A percentile compares a stretch with the other conserved stretches of the same genome.
Conservation (phyloP, 1,139 yeast species). For the Hemisphaericaspora lyxosophila region DNA sequence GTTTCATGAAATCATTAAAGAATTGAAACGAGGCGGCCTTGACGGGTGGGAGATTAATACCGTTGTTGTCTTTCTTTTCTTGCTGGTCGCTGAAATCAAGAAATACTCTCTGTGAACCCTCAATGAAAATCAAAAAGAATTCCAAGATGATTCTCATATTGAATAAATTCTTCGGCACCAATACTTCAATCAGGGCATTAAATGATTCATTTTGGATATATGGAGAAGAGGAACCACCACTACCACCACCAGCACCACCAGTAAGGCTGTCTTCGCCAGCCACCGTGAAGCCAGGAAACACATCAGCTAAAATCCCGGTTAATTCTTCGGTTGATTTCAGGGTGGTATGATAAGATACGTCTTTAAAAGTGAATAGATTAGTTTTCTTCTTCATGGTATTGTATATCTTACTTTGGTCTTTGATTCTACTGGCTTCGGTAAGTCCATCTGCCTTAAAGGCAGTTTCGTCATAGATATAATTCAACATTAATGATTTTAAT, state of each 20-base stretch:
- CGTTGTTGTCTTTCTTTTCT: constrained; percentile 3
- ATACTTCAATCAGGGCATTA: constrained; percentile 57
- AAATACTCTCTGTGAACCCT: constrained; percentile 43
- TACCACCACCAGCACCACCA: constrained; percentile 6
- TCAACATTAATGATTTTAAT: constrained; percentile 52
- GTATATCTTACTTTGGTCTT: constrained; percentile 11
- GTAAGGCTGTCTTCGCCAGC: no score
- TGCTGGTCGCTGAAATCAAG: constrained; percentile 15
- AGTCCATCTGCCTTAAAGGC: not conserved
- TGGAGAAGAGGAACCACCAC: constrained; percentile 34
- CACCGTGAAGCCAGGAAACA: constrained; percentile 62
- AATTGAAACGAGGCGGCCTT: constrained; percentile 42
- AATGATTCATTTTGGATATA: constrained; percentile 60
- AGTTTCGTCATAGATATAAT: constrained; percentile 47
- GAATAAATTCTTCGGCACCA: constrained; percentile 75
- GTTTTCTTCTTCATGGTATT: constrained; percentile 15
- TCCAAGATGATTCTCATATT: constrained; percentile 77
- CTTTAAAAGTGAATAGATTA: constrained; percentile 51
- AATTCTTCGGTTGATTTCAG: constrained; percentile 44
- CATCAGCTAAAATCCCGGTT: constrained; percentile 48
- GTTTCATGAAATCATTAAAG: constrained; percentile 63
- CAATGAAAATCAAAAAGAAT: constrained; percentile 56
- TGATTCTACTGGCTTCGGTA: constrained; percentile 1
- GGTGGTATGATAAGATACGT: constrained; percentile 37
- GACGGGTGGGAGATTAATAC: constrained; percentile 10